Conservation (phyloP, 495 filamentous ascomycete species). For the Neurospora discreta region DNA sequence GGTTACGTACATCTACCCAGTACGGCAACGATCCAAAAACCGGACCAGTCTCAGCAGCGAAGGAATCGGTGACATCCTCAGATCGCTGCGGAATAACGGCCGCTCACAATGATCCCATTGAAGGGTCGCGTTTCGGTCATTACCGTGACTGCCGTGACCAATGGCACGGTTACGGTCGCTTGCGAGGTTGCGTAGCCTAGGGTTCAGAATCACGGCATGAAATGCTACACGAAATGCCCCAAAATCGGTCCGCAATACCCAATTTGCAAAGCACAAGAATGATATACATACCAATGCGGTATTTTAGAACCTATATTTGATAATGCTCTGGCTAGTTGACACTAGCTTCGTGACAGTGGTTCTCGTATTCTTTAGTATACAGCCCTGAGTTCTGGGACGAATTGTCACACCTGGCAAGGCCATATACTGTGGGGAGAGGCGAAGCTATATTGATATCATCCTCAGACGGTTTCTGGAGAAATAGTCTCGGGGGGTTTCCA, state of each 20-base stretch:
- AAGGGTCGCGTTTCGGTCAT: conserved; percentile 8
- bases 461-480: conserved; percentile 19
- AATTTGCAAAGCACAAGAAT: conserved; percentile 2
- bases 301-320: background rate
- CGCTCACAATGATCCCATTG: background rate
- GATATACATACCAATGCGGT: conserved; percentile 2
- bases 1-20: conserved; percentile 1
- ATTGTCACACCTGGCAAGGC: background rate
- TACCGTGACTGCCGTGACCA: background rate
- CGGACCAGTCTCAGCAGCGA: conserved; percentile 3
- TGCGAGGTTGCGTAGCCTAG: background rate
- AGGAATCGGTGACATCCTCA: conserved; percentile 1
- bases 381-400: background rate
- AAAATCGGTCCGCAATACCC: background rate
- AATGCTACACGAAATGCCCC: conserved; percentile 2
- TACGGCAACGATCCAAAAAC: conserved; percentile 3
- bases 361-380: background rate
- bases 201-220: background rate
- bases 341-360: background rate
- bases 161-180: conserved; percentile 18
- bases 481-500: conserved; percentile 13
- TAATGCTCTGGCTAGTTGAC: background rate
- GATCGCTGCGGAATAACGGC: conserved; percentile 7
- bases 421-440: background rate
- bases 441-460: conserved; percentile 3